Percentiles rank a stretch among this genome's conserved stretches.
Evolutionary conservation across 2,329 filamentous ascomycete genomes (phyloP).

Genomic region (Tympanopsis confertula): DNA sequence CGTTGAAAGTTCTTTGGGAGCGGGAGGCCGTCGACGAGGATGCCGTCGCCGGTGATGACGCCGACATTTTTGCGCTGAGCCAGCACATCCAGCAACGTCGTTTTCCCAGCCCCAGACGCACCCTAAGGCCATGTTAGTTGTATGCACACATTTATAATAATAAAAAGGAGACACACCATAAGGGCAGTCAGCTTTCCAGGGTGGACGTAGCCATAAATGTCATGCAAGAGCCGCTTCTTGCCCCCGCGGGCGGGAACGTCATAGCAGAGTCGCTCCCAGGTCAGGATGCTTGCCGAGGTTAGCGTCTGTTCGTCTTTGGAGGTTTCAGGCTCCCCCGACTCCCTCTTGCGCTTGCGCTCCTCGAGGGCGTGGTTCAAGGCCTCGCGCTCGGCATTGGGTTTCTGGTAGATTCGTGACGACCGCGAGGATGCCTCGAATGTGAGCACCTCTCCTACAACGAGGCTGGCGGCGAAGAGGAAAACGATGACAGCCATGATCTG

Average conservation of each 20-base stretch:
- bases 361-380: slow-evolving; percentile 52
- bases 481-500: slow-evolving; percentile 68
- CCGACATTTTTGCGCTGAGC: slow-evolving; percentile 73
- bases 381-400: slow-evolving; percentile 56
- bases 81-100: slow-evolving; percentile 71
- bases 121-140: no score
- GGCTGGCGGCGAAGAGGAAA: slow-evolving; percentile 65
- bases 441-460: slow-evolving; percentile 67
- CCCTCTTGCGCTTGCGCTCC: no score
- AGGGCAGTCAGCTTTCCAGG: slow-evolving; percentile 67
- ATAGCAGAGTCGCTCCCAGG: slow-evolving; percentile 63
- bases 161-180: no score
- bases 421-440: slow-evolving; percentile 73
- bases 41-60: slow-evolving; percentile 60
- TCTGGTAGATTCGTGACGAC: slow-evolving; percentile 64
- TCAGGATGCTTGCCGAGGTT: no score
- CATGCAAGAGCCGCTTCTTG: slow-evolving; percentile 60
- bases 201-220: slow-evolving; percentile 76
- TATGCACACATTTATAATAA: no score
- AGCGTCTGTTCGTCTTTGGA: no score
- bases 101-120: slow-evolving; percentile 76
- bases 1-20: slow-evolving; percentile 66
- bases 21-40: slow-evolving; percentile 64
- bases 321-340: no score
- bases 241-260: slow-evolving; percentile 50